These are phyloP conservation scores for Rhodotorula mucilaginosa DNA, from an alignment of 1,284 basidiomycete genomes.

Conservation along the genomic window DNA sequence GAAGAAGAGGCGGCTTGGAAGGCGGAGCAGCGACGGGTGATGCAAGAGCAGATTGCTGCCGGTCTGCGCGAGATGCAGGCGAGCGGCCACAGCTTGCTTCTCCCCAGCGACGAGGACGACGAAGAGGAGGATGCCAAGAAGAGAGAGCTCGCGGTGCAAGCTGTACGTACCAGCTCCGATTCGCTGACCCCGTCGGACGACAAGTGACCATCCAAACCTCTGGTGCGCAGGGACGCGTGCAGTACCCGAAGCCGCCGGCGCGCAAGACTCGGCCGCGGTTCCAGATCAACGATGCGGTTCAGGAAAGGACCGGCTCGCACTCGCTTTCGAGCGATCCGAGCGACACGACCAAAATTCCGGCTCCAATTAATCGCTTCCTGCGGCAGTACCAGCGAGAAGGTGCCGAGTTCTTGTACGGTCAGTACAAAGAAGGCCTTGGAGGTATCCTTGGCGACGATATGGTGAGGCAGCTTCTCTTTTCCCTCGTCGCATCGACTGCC, in stretches of 20 bases:
- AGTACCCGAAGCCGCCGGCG: slow-evolving; percentile 4
- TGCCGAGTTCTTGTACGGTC: slow-evolving; percentile 67
- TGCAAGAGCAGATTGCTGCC: not conserved
- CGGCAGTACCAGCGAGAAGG: slow-evolving; percentile 82
- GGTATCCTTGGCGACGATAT: slow-evolving; percentile 79
- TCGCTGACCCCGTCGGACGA: not conserved
- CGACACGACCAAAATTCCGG: slow-evolving; percentile 55
- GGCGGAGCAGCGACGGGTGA: not conserved
- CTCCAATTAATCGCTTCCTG: slow-evolving; percentile 71
- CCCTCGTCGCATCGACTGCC: not conserved
- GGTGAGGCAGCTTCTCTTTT: slow-evolving; percentile 54
- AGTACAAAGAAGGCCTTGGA: slow-evolving; percentile 63
- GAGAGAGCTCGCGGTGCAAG: not conserved
- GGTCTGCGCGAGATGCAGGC: not conserved
- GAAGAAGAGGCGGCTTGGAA: not conserved
- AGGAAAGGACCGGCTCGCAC: slow-evolving; percentile 33
- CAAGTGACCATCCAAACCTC: not conserved
- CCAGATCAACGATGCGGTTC: slow-evolving; percentile 20
- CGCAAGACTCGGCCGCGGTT: slow-evolving; percentile 35
- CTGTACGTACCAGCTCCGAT: not conserved
- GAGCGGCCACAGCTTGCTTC: not conserved
- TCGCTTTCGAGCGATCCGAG: slow-evolving; percentile 1
- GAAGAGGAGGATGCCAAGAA: too few relatives aligned
- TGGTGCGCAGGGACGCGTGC: not conserved
- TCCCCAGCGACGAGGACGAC: too few relatives aligned